Conservation (phyloP, 805 yeast species). For the Yarrowia sp. region DNA sequence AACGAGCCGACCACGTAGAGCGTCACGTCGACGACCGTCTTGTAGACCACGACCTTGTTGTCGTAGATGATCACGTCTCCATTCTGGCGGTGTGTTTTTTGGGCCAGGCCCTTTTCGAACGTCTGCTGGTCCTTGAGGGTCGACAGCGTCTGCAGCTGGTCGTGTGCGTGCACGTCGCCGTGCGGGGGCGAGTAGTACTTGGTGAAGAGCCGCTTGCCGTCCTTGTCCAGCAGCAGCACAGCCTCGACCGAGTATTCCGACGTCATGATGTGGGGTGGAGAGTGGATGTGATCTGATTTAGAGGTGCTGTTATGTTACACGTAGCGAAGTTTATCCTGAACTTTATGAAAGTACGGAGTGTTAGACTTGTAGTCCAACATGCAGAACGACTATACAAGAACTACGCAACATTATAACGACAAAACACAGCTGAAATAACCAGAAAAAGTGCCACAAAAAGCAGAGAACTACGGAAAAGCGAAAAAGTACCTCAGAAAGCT, state of each 20-base stretch:
- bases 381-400: too few relatives aligned
- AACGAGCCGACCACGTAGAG: constrained; percentile 74
- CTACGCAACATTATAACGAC: not conserved
- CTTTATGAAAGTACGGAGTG: too few relatives aligned
- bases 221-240: constrained; percentile 76
- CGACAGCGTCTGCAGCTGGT: constrained; percentile 48
- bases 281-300: constrained; percentile 1
- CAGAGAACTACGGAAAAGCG: not conserved
- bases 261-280: constrained; percentile 47
- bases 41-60: constrained; percentile 81
- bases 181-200: constrained; percentile 82
- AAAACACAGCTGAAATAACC: too few relatives aligned
- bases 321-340: constrained; percentile 27
- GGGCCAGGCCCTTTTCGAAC: constrained; percentile 75
- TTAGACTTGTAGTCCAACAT: too few relatives aligned
- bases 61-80: constrained; percentile 83
- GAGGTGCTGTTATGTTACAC: constrained; percentile 16
- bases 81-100: constrained; percentile 79
- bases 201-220: constrained; percentile 80
- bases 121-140: constrained; percentile 67
- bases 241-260: constrained; percentile 80
- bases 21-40: constrained; percentile 78
- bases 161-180: constrained; percentile 41
- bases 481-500: too few relatives aligned
- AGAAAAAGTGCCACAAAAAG: too few relatives aligned